Conservation (phyloP, 2,329 filamentous ascomycete genomes). For the Lojkania enalia region DNA sequence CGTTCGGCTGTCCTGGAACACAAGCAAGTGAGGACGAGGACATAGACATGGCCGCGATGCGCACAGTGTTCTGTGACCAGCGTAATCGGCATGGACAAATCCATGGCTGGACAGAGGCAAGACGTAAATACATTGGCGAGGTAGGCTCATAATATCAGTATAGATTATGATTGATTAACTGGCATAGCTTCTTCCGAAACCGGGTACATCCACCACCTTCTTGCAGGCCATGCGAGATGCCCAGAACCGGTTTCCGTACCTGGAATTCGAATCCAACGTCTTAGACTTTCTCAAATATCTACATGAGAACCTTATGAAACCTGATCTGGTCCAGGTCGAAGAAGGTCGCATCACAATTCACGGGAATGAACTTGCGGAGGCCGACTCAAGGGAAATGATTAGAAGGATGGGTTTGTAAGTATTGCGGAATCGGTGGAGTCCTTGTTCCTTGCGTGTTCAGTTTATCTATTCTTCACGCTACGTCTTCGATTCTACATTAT, state of each 20-base stretch:
- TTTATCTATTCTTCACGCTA: too few relatives aligned
- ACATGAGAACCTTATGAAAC: conserved; percentile 48
- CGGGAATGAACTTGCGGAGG: conserved; percentile 33
- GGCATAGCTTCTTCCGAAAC: conserved; percentile 20
- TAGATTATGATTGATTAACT: conserved; percentile 7
- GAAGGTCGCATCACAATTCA: conserved; percentile 46
- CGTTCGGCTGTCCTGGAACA: conserved; percentile 47
- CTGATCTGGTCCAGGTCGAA: conserved; percentile 58
- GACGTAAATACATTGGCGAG: conserved; percentile 37
- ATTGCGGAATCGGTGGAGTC: too few relatives aligned
- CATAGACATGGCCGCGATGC: conserved; percentile 36
- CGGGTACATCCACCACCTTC: conserved; percentile 23
- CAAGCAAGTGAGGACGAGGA: conserved; percentile 26
- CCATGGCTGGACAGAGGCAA: conserved; percentile 44
- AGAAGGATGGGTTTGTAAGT: conserved; percentile 37
- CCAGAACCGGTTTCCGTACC: conserved; percentile 37
- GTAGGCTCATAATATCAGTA: conserved; percentile 13
- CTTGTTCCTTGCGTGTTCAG: too few relatives aligned
- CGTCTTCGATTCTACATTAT: too few relatives aligned
- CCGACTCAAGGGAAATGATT: conserved; percentile 38
- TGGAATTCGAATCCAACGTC: conserved; percentile 46
- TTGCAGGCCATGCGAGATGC: conserved; percentile 32
- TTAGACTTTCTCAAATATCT: conserved; percentile 49
- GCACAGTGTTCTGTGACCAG: conserved; percentile 41
- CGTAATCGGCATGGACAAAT: conserved; percentile 30